Evolutionary conservation across 768 basidiomycete species (phyloP).

Genomic region (Rubroboletus satanas): DNA sequence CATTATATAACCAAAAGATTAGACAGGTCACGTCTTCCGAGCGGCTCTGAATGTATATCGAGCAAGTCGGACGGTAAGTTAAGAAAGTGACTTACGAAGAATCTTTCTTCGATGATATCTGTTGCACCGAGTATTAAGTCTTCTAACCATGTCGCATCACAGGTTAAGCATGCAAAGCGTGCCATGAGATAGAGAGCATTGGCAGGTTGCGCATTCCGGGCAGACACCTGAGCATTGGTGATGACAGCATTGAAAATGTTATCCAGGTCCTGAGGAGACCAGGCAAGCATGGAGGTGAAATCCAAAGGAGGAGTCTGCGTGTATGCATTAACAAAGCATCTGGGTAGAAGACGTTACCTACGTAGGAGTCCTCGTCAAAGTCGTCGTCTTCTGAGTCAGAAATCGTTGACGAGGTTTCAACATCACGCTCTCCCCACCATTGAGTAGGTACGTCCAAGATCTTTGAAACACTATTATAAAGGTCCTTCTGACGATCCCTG

Average conservation of each 20-base stretch:
- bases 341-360: slow-evolving; percentile 24
- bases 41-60: slow-evolving; percentile 50
- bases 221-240: slow-evolving; percentile 63
- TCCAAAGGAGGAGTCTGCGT: slow-evolving; percentile 67
- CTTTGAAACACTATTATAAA: slow-evolving; percentile 58
- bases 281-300: slow-evolving; percentile 89
- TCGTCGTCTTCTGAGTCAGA: slow-evolving; percentile 51
- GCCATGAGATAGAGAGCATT: slow-evolving; percentile 88
- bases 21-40: slow-evolving; percentile 83
- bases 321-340: slow-evolving; percentile 5
- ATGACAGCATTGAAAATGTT: slow-evolving; percentile 81
- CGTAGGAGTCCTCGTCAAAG: slow-evolving; percentile 47
- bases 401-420: slow-evolving; percentile 41
- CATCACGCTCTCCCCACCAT: slow-evolving; percentile 63
- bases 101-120: slow-evolving; percentile 86
- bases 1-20: slow-evolving; percentile 94
- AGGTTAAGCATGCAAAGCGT: slow-evolving; percentile 88
- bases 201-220: slow-evolving; percentile 81
- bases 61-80: slow-evolving; percentile 5
- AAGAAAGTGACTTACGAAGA: slow-evolving; percentile 65
- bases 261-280: slow-evolving; percentile 75
- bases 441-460: slow-evolving; percentile 51
- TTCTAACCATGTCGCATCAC: slow-evolving; percentile 89
- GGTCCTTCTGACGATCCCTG: slow-evolving; percentile 47
- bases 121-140: slow-evolving; percentile 89